Base-by-base conservation (phyloP, 176 grass and related monocot genomes). In the Raddia guianensis region DNA sequence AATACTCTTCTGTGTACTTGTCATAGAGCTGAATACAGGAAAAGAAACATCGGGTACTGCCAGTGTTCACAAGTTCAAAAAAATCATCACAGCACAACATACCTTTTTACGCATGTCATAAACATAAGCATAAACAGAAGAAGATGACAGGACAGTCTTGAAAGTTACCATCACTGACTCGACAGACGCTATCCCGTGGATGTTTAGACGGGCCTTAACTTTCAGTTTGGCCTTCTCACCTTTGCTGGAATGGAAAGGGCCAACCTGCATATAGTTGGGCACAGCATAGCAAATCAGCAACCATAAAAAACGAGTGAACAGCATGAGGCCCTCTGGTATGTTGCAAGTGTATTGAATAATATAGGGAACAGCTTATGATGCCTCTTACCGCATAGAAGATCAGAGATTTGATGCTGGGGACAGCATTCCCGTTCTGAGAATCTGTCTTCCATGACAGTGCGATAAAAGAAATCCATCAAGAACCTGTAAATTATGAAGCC, bases 391-490 rank as follows among this genome's bases (percentile, higher is more conserved):
- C 91, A 69, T 21, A 95, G 33, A 95, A 80, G 40, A 90, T 93
- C 51, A 95, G 20, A 76, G 86, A 73, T 83, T 93, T 95, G 21
- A 56, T 47, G n/a, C 88, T 90, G 61, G 92, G 96, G 32, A 98
- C 70, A 1, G 80, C 27, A 56, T 87, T 93, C 43, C 92, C 92
- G 56, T 83, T 86, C 79, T 87, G 83, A 46, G 87, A 67, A 51
- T 93, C 95, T 18, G 78, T 7, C 34, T 91, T 98, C 88, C 90
- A 95, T 10, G 92, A 89, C 64, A 98, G 83, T 35, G 82, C 88
- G 92, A 75, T 64, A 95, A 98, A 53, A 92, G 92, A 76, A 90
- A 95, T 7, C 84, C 90, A 16, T 98, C 96, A 69, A 89, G 83
- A 76, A 98, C 86, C 96, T 93, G 72, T 18, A 88, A 74, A 83